Percentiles rank a stretch among this genome's conserved stretches.
These are phyloP conservation scores for Claviceps digitariae DNA, from an alignment of 2,329 filamentous ascomycete species.

Conservation along the genomic window DNA sequence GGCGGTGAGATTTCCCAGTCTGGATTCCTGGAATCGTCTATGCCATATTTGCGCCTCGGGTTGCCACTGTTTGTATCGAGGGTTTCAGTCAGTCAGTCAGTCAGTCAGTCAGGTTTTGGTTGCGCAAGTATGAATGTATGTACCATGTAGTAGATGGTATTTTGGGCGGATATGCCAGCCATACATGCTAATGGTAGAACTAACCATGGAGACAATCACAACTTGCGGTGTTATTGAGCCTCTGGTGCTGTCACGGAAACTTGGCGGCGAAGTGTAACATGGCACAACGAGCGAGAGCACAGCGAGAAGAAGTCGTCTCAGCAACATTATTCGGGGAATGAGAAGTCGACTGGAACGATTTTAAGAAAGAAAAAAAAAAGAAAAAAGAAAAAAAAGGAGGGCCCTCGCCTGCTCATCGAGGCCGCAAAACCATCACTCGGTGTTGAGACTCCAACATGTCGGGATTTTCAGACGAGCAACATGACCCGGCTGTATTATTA, in stretches of 20 bases:
- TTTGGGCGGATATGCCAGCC: too few relatives aligned
- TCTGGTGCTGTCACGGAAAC: background rate
- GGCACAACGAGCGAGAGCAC: background rate
- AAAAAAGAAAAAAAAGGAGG: too few relatives aligned
- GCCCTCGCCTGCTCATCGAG: background rate
- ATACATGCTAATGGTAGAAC: slow-evolving; percentile 8
- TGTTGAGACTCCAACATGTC: background rate
- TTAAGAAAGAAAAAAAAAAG: too few relatives aligned
- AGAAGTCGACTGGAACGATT: background rate
- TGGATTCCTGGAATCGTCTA: slow-evolving; percentile 29
- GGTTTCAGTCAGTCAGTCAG: too few relatives aligned
- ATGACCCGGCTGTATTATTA: background rate
- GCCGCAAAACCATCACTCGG: background rate
- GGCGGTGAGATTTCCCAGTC: slow-evolving; percentile 40
- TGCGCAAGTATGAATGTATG: too few relatives aligned
- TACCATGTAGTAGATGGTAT: too few relatives aligned
- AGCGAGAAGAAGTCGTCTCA: background rate
- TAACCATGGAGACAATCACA: slow-evolving; percentile 45
- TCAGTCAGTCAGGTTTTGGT: too few relatives aligned
- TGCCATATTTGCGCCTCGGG: slow-evolving; percentile 52
- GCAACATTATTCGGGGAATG: background rate
- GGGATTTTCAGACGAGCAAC: background rate
- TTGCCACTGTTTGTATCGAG: slow-evolving; percentile 43
- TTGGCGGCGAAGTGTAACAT: background rate
- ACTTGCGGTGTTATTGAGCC: slow-evolving; percentile 2